Conservation (phyloP, 2,329 filamentous ascomycete genomes). For the Colletotrichum camelliae region DNA sequence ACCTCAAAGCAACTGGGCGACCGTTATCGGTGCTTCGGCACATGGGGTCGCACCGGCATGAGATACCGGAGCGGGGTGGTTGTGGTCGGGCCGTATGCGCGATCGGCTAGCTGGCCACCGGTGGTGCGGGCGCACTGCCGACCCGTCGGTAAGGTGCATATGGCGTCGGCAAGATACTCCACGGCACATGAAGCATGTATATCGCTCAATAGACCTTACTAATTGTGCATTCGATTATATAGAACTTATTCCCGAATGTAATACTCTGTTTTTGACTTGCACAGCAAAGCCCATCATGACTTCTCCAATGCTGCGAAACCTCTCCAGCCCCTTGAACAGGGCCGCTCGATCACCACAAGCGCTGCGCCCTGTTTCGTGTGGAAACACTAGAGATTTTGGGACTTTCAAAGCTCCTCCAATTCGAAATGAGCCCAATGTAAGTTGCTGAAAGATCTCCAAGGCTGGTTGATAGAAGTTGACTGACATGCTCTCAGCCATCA, state of each 20-base stretch:
- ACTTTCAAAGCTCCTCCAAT: slow-evolving; percentile 87
- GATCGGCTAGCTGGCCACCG: background rate
- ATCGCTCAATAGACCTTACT: background rate
- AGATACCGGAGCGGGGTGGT: background rate
- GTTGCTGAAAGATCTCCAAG: slow-evolving; percentile 37
- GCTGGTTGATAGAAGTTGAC: slow-evolving; percentile 38
- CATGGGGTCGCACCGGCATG: background rate
- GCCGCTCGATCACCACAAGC: background rate
- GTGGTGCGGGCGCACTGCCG: background rate
- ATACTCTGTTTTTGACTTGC: background rate
- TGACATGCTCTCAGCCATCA: background rate
- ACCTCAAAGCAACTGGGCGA: too few relatives aligned
- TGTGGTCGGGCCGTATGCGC: background rate
- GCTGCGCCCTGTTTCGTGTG: background rate
- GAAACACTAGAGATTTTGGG: slow-evolving; percentile 56
- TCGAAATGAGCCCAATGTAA: slow-evolving; percentile 91
- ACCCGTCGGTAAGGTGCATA: background rate
- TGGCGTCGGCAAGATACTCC: background rate
- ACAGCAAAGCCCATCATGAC: background rate
- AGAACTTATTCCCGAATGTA: fast-evolving
- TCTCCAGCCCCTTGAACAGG: background rate
- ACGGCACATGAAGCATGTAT: fast-evolving
- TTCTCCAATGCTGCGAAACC: background rate
- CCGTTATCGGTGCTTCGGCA: background rate
- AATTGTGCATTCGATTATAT: background rate